Evolutionary conservation across 208 protist genomes (phyloP), one percentile per base, ranked within the genome.

Genomic region (Leptomonas pyrrhocoris): DNA sequence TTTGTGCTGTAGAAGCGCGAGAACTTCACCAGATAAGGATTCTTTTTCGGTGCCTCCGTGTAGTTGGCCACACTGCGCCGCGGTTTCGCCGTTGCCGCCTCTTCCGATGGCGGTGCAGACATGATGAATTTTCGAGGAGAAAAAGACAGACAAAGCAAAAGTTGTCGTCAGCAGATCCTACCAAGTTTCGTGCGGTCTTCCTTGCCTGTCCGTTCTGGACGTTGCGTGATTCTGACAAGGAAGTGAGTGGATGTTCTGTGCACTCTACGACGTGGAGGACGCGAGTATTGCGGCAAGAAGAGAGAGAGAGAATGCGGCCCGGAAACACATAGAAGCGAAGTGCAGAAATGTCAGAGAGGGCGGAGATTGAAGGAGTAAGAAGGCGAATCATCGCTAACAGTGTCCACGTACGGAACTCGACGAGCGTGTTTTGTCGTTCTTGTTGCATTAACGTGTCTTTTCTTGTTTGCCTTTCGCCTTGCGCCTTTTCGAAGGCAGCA

Each of bases 1-100:
- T 85, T 87, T 0, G 86, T 92, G 58, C 55, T 90, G 73, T 94
- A 94, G 59, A 92, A 92, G 19, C 73, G 74, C 8, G 86, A 77
- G 48, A 90, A 77, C 69, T 88, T 84, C 23, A 89, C 71, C 6
- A 94, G 67, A 61, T 81, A 83, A 0, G 73, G 72, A 34, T 94
- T 94, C 60, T 94, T 94, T 69, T 81, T 85, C 19, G 84, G 84
- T 46, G 71, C 57, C 48, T 81, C 77, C 28, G 88, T 85, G 51
- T 90, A 86, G 75, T 94, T 94, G 28, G 84, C 86, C 56, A 88
- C 81, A 46, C 89, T 86, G 19, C 73, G 73, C 23, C 56, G 64
- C 48, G 75, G 60, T 34, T 38, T 46, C 2, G 45, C 19, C 2
- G 56, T 27, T 1, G 56, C 11, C 19, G 46, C 23, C 6, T 50